Conservation (phyloP, 2,329 filamentous ascomycete species). For the Delphinella strobiligena region DNA sequence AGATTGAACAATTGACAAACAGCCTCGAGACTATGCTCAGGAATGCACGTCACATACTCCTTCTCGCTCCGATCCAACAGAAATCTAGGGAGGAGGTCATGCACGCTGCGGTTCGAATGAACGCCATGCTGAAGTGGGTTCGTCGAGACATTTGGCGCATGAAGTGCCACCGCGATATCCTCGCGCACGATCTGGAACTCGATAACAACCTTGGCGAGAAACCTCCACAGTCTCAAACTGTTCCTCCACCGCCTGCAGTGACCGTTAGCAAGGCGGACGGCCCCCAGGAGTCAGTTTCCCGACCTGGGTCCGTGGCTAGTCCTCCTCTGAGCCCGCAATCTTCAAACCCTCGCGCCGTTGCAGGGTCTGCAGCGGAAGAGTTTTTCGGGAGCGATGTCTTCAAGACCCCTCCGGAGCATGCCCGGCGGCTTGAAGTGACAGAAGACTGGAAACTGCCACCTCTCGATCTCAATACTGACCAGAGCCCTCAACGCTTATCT, state of each 20-base stretch:
- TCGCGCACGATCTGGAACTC: constrained; percentile 74
- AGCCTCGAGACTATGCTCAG: constrained; percentile 72
- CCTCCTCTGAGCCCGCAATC: constrained; percentile 2
- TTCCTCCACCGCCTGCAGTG: constrained; percentile 1
- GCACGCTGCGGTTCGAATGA: constrained; percentile 70
- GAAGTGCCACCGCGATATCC: constrained; percentile 80
- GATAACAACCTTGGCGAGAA: constrained; percentile 34
- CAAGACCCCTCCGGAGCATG: constrained; percentile 33
- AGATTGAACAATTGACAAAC: constrained; percentile 58
- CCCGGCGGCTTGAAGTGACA: constrained; percentile 12
- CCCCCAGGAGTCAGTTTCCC: constrained; percentile 8
- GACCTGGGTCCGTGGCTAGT: constrained; percentile 1
- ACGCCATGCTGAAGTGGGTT: constrained; percentile 87
- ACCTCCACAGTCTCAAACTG: constrained; percentile 1
- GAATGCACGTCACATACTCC: constrained; percentile 80
- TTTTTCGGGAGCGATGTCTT: constrained; percentile 25
- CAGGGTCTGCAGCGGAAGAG: neutral
- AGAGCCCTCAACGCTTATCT: constrained; percentile 21
- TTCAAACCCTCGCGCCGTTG: constrained; percentile 11
- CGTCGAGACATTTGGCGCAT: constrained; percentile 86
- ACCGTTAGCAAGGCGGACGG: constrained; percentile 4
- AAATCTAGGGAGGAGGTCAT: constrained; percentile 79
- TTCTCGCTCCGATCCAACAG: constrained; percentile 81
- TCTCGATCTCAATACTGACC: constrained; percentile 18
- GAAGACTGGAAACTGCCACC: constrained; percentile 21